A percentile compares a stretch with the other conserved stretches of the same genome.
Evolutionary conservation across 768 basidiomycete species (phyloP).

Genomic region (Boletales sp.): DNA sequence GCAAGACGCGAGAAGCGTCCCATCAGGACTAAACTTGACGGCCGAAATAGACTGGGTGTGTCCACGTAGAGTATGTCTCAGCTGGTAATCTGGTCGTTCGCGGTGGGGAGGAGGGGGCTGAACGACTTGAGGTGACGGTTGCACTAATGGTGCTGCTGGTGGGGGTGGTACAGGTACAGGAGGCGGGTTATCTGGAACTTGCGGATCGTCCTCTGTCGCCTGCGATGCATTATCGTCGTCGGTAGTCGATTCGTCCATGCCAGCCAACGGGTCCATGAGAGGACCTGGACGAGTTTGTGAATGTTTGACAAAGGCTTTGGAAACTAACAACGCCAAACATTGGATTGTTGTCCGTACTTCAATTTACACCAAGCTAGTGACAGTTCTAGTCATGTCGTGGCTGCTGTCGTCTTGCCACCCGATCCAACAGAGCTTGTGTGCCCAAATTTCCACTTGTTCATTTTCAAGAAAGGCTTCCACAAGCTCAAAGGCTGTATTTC

Average conservation of each 20-base stretch:
- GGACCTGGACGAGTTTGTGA: slow-evolving; percentile 16
- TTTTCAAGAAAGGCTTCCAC: slow-evolving; percentile 11
- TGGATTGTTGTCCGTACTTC: no score
- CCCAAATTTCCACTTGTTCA: not conserved
- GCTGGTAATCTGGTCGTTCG: slow-evolving; percentile 61
- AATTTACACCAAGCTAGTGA: no score
- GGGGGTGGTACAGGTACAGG: slow-evolving; percentile 37
- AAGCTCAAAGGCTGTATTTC: slow-evolving; percentile 18
- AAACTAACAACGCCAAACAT: slow-evolving; percentile 24
- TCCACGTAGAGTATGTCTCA: slow-evolving; percentile 64
- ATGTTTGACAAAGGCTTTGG: slow-evolving; percentile 23
- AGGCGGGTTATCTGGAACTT: slow-evolving; percentile 59
- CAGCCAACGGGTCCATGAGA: slow-evolving; percentile 21
- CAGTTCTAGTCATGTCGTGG: slow-evolving; percentile 10
- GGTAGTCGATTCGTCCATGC: slow-evolving; percentile 43
- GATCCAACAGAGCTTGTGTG: not conserved
- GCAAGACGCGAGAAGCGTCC: slow-evolving; percentile 79
- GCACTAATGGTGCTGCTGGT: slow-evolving; percentile 23
- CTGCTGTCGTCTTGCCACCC: not conserved
- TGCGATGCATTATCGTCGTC: slow-evolving; percentile 71
- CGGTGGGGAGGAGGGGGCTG: slow-evolving; percentile 37
- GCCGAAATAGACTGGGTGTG: slow-evolving; percentile 84
- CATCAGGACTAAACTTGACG: slow-evolving; percentile 90
- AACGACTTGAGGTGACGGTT: slow-evolving; percentile 23
- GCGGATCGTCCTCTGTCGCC: slow-evolving; percentile 82